Evolutionary conservation across 1,284 basidiomycete species (phyloP).

Genomic region (Leccinum glutinopallens): DNA sequence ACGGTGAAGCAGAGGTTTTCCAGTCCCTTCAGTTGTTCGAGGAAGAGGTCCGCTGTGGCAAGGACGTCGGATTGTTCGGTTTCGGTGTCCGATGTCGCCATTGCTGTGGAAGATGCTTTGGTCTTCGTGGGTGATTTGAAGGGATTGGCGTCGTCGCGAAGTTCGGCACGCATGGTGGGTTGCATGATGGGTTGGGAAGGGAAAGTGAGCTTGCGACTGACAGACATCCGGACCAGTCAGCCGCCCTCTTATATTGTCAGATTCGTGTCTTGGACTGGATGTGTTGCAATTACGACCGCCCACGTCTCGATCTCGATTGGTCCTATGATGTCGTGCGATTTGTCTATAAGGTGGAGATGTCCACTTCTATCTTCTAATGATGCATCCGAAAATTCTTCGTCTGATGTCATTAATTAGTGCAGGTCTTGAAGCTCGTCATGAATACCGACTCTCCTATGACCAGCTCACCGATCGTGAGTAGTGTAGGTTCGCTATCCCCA

Average conservation of each 20-base stretch:
- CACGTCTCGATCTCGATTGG: slow-evolving; percentile 3
- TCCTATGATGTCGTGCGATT: not conserved
- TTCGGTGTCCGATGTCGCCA: not conserved
- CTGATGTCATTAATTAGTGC: too few species aligned
- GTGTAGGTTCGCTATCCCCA: not conserved
- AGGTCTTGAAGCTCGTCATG: not conserved
- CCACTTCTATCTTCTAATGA: not conserved
- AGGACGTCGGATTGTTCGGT: slow-evolving; percentile 26
- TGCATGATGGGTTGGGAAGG: too few species aligned
- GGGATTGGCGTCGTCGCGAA: slow-evolving; percentile 14
- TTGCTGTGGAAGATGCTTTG: not conserved
- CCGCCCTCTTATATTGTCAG: slow-evolving; percentile 17
- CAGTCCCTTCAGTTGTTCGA: slow-evolving; percentile 31
- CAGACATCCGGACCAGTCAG: not conserved
- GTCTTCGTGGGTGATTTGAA: slow-evolving; percentile 28
- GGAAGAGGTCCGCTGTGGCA: slow-evolving; percentile 31
- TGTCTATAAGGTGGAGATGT: not conserved
- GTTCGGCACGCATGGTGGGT: slow-evolving; percentile 20
- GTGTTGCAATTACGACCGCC: slow-evolving; percentile 14
- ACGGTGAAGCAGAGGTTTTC: slow-evolving; percentile 27
- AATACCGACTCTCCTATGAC: not conserved
- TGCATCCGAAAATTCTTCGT: too few species aligned
- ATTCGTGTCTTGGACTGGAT: slow-evolving; percentile 14
- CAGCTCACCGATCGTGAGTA: not conserved
- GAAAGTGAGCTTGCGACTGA: not conserved